A percentile compares a stretch with the other conserved stretches of the same genome.
Conservation (phyloP, 495 filamentous ascomycete genomes). For the Penicillium parvum region DNA sequence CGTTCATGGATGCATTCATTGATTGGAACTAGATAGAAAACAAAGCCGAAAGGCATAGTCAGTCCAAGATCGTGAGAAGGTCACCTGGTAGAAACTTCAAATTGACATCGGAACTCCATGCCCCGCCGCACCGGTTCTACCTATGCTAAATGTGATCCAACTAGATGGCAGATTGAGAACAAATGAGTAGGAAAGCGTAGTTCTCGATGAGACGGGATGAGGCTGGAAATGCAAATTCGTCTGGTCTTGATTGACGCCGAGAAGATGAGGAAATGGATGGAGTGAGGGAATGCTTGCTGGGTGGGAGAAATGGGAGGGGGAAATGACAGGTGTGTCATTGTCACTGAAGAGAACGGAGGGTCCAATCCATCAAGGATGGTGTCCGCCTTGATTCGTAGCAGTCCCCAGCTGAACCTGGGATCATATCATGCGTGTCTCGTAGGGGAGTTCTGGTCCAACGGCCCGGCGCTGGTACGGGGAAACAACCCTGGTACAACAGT, state of each 20-base stretch:
- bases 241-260: slow-evolving; percentile 11
- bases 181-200: neutral
- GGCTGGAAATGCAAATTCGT: slow-evolving; percentile 4
- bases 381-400: neutral
- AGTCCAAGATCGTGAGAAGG: neutral
- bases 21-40: neutral
- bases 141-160: slow-evolving; percentile 9
- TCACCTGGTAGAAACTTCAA: no score
- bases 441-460: slow-evolving; percentile 4
- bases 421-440: slow-evolving; percentile 5
- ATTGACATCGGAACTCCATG: slow-evolving; percentile 9
- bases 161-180: neutral
- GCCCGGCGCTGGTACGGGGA: slow-evolving; percentile 17
- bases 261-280: neutral
- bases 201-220: slow-evolving; percentile 3
- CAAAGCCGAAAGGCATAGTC: neutral
- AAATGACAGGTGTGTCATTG: no score
- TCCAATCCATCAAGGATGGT: neutral
- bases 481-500: no score
- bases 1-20: no score
- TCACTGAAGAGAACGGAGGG: neutral
- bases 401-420: neutral
- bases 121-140: slow-evolving; percentile 11
- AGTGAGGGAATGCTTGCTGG: neutral
- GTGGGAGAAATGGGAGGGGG: no score